phyloP scores from a whole-genome alignment of 306 rosid genomes.

The Calophaca sinica region DNA sequence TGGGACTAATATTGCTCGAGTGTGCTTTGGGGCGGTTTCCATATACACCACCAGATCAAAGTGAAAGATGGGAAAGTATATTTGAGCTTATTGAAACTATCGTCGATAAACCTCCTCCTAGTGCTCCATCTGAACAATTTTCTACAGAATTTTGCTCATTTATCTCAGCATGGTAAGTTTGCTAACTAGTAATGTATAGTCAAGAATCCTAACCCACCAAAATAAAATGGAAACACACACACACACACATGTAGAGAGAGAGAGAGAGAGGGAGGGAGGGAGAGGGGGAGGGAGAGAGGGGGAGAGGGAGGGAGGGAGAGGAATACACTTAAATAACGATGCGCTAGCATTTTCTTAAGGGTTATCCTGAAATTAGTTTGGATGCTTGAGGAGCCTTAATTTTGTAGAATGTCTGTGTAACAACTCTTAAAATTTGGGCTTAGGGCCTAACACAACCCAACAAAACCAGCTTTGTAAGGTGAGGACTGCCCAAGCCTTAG shows the following conservation, averaged over 20 bases:
- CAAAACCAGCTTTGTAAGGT: too few species aligned
- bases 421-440: too few species aligned
- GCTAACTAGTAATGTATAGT: slow-evolving; percentile 33
- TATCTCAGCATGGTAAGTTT: slow-evolving; percentile 84
- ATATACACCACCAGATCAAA: slow-evolving; percentile 80
- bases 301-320: too few species aligned
- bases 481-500: not conserved
- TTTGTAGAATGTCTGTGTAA: too few species aligned
- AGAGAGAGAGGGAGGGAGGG: too few species aligned
- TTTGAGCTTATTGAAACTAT: slow-evolving; percentile 92
- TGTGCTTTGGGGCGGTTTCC: slow-evolving; percentile 93
- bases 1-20: slow-evolving; percentile 89
- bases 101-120: slow-evolving; percentile 84
- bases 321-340: too few species aligned
- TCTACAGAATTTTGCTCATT: slow-evolving; percentile 86
- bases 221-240: slow-evolving; percentile 7
- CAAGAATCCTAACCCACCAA: slow-evolving; percentile 13
- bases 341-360: slow-evolving; percentile 4
- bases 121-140: slow-evolving; percentile 84
- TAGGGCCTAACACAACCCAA: too few species aligned
- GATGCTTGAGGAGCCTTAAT: slow-evolving; percentile 32
- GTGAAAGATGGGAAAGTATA: slow-evolving; percentile 74
- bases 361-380: slow-evolving; percentile 20
- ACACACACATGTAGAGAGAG: not conserved
- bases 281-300: too few species aligned